Evolutionary conservation across 805 yeast species (phyloP).

Genomic region (Starmerella cellae): DNA sequence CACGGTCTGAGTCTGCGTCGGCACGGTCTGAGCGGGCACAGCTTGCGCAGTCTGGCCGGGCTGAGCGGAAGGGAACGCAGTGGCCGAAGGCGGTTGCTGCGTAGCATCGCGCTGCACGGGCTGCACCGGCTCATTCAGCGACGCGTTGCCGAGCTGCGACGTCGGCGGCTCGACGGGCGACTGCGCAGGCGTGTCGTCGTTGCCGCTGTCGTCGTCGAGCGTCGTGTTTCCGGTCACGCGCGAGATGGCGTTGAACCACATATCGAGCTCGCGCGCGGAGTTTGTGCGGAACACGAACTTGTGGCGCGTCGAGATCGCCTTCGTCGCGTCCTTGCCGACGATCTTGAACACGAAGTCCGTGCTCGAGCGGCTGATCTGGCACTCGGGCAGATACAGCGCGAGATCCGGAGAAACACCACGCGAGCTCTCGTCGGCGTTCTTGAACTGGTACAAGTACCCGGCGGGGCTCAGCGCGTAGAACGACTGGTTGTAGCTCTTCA

Average conservation of each 20-base stretch:
- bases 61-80: background rate
- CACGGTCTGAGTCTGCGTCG: constrained; percentile 1
- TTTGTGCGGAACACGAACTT: constrained; percentile 33
- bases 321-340: constrained; percentile 33
- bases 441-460: constrained; percentile 32
- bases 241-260: constrained; percentile 35
- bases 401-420: constrained; percentile 30
- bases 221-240: constrained; percentile 16
- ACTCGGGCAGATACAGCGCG: constrained; percentile 37
- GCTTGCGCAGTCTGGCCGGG: background rate
- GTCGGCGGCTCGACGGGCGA: constrained; percentile 7
- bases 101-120: background rate
- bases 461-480: constrained; percentile 38
- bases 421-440: constrained; percentile 10
- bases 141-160: constrained; percentile 1
- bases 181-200: constrained; percentile 10
- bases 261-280: constrained; percentile 33
- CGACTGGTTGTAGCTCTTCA: constrained; percentile 32
- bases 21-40: background rate
- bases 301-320: constrained; percentile 26
- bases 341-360: constrained; percentile 31
- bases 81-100: background rate
- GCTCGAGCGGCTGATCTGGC: constrained; percentile 30
- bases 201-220: constrained; percentile 7
- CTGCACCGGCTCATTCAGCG: background rate